These are phyloP conservation scores for Magnusiomyces suaveolens DNA, from an alignment of 1,139 yeast species.

Conservation along the genomic window DNA sequence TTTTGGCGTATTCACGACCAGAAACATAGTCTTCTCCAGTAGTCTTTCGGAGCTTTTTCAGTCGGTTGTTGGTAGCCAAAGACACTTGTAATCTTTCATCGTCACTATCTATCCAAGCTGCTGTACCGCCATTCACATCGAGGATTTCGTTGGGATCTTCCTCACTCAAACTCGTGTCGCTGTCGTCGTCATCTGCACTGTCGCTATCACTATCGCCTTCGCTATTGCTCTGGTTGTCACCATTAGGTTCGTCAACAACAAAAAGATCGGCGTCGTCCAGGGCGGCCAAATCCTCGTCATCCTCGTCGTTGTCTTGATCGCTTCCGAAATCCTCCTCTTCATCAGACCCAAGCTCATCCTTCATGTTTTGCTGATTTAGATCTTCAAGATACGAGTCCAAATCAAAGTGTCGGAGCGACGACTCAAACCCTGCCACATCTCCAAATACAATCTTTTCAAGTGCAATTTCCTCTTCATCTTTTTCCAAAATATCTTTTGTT, in stretches of 20 bases:
- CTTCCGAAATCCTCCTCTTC: conserved; percentile 29
- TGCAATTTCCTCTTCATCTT: conserved; percentile 71
- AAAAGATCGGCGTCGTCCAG: conserved; percentile 31
- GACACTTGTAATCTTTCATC: conserved; percentile 68
- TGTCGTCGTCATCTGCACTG: conserved; percentile 24
- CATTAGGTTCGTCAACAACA: conserved; percentile 28
- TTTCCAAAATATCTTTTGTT: conserved; percentile 34
- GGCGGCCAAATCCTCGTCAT: conserved; percentile 23
- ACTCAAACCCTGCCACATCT: conserved; percentile 69
- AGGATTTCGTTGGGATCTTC: conserved; percentile 31
- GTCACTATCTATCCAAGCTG: conserved; percentile 89
- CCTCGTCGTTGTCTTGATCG: conserved; percentile 20
- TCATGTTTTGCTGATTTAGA: conserved; percentile 39
- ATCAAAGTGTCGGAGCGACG: conserved; percentile 51
- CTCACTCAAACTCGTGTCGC: conserved; percentile 30
- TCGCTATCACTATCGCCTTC: conserved; percentile 30
- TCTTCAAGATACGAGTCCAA: conserved; percentile 39
- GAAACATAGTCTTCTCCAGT: conserved; percentile 49
- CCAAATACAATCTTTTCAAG: conserved; percentile 87
- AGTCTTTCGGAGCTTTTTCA: conserved; percentile 61
- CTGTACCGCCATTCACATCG: conserved; percentile 33
- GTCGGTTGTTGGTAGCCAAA: conserved; percentile 47
- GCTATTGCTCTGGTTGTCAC: conserved; percentile 23
- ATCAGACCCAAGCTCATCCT: conserved; percentile 30
- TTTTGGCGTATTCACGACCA: conserved; percentile 58